Conservation (phyloP, 78 protist species). For the Anaeramoeba flamelloides region DNA sequence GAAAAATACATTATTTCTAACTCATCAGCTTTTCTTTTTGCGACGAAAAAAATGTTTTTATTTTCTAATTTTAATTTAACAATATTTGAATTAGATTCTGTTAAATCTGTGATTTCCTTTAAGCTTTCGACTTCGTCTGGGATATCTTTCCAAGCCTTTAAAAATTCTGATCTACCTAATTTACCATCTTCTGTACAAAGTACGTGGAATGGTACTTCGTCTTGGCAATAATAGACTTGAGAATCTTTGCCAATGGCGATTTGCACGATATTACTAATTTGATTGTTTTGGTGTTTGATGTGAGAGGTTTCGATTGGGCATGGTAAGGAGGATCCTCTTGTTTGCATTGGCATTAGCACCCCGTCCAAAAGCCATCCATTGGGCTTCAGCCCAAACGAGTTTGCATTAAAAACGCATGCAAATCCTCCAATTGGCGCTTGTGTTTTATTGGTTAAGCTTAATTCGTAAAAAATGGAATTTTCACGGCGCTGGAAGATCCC, state of each 20-base stretch:
- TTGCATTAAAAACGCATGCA: slow-evolving; percentile 14
- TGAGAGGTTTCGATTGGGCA: too few species aligned
- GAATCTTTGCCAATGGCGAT: slow-evolving; percentile 45
- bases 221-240: slow-evolving; percentile 31
- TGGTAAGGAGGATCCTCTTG: too few species aligned
- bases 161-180: neutral
- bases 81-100: too few species aligned
- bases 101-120: too few species aligned
- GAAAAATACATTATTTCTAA: too few species aligned
- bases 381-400: slow-evolving; percentile 16
- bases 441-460: slow-evolving; percentile 5
- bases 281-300: neutral
- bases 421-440: slow-evolving; percentile 1
- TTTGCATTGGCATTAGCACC: too few species aligned
- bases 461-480: neutral
- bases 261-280: slow-evolving; percentile 14
- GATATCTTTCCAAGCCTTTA: neutral
- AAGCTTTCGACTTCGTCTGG: too few species aligned
- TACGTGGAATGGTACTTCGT: neutral
- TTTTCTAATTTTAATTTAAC: too few species aligned
- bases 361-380: slow-evolving; percentile 7
- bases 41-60: too few species aligned
- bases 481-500: neutral
- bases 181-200: slow-evolving; percentile 16
- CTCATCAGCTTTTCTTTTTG: too few species aligned